Evolutionary conservation across 768 basidiomycete species (phyloP).

Genomic region (Naganishia antarctica): DNA sequence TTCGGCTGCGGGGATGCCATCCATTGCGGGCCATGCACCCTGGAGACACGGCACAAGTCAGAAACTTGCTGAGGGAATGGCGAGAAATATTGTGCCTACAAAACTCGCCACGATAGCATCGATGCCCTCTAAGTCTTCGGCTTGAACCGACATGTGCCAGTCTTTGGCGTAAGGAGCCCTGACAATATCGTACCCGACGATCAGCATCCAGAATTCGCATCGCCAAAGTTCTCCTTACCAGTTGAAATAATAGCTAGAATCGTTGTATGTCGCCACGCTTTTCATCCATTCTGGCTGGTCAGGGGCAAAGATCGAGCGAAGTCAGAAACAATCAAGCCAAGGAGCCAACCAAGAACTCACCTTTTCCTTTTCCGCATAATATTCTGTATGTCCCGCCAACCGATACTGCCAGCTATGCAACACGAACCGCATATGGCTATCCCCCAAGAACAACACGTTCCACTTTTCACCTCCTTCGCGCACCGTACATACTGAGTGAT

Average conservation of each 20-base stretch:
- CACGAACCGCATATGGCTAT: conserved; percentile 24
- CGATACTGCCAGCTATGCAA: conserved; percentile 20
- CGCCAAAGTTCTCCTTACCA: too few species aligned
- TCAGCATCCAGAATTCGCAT: too few species aligned
- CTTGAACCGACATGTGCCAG: neutral
- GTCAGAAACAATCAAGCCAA: too few species aligned
- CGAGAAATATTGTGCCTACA: neutral
- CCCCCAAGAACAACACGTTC: conserved; percentile 26
- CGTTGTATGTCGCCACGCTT: conserved; percentile 1
- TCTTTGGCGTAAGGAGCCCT: conserved; percentile 11
- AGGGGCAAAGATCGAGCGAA: too few species aligned
- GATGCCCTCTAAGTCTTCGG: conserved; percentile 1
- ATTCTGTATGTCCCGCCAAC: conserved; percentile 19
- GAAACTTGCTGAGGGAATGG: neutral
- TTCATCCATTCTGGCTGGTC: conserved; percentile 14
- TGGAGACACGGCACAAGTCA: neutral
- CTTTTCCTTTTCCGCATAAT: conserved; percentile 18
- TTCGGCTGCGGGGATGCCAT: conserved; percentile 8
- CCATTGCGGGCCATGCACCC: neutral
- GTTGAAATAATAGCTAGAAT: conserved; percentile 17
- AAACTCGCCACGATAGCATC: conserved; percentile 8
- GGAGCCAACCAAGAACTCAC: too few species aligned
- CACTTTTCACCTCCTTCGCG: neutral
- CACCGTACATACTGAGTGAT: conserved; percentile 10
- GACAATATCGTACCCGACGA: too few species aligned